Evolutionary conservation across 2,329 filamentous ascomycete genomes (phyloP), one percentile per base, ranked within the genome.

Genomic region (Rhinocladiella mackenziei): DNA sequence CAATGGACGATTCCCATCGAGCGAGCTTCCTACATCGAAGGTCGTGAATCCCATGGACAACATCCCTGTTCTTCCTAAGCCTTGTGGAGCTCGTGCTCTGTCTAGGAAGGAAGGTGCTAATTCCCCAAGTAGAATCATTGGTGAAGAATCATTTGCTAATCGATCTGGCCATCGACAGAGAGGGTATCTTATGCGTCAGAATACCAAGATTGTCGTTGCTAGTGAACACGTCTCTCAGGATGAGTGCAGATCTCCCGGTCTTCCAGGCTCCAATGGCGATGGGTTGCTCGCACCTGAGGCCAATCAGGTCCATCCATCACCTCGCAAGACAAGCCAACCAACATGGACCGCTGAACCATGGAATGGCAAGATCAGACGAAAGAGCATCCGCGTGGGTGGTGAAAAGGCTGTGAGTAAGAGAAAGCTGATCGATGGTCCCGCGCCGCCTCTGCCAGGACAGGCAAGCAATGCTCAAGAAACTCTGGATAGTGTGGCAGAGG

Each of bases 341-440:
- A 94, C 89, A 1, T 95, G 92, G 86, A 92, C 88, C 10, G 92
- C 94, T 4, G 92, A 97, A 67, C 92, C 92, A 11, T 98, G 92
- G 92, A 95, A 94, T 66, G 80, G 83, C 48, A 86, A 89, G 65
- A 67, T 75, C 32, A 80, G 89, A 44, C 79, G 84, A 54, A 76
- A 78, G 57, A 83, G 80, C 59, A 71, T 80, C 39, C 74, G 79
- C 50, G 70, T 74, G 37, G 69, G 75, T 10, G 76, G 75, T 20
- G 72, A 70, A n/a, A 75, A 74, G 54, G 45, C 45, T 19, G 20
- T 50, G 17, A 81, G 76, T 56, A 68, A 80, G 26, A 75, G 80
- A 52, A 84, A 84, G 68, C 67, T 75, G 41, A 65, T 72, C 20
- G 71, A 72, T 15, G 86, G 86, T 1, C 73, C 84, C 13, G 80